Evolutionary conservation across 2,329 filamentous ascomycete species (phyloP).

Genomic region (Trichoderma asperellum): DNA sequence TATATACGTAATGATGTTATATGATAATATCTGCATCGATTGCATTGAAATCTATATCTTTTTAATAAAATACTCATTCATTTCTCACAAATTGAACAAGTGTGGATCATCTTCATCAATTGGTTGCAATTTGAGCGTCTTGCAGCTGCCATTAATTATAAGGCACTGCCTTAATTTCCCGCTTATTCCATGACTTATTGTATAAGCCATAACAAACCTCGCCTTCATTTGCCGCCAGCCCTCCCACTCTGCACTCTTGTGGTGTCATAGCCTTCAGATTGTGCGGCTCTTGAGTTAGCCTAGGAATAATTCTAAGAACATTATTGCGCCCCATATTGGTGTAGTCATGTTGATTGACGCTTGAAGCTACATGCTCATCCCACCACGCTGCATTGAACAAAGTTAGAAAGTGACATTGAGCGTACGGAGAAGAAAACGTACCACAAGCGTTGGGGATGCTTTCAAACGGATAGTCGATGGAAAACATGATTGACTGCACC

Average conservation of each 20-base stretch:
- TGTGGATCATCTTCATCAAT: not conserved
- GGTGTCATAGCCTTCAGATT: constrained; percentile 19
- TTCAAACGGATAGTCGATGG: constrained; percentile 58
- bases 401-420: not conserved
- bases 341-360: constrained; percentile 24
- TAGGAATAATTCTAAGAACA: constrained; percentile 10
- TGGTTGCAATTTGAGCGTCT: not conserved
- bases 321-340: constrained; percentile 23
- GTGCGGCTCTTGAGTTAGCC: constrained; percentile 3
- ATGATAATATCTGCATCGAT: not conserved
- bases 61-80: not conserved
- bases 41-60: not conserved
- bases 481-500: constrained; percentile 55
- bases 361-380: constrained; percentile 23
- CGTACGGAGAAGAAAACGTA: not conserved
- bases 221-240: not conserved
- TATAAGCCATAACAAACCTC: constrained; percentile 23
- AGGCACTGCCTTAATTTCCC: constrained; percentile 8
- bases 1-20: not conserved
- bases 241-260: constrained; percentile 15
- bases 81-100: not conserved
- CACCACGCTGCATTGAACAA: constrained; percentile 5
- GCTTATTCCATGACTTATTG: constrained; percentile 27
- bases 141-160: not conserved
- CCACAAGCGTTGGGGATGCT: constrained; percentile 24